phyloP scores from a whole-genome alignment of 176 grass and related monocot genomes.

The Bonia amplexicaulis region DNA sequence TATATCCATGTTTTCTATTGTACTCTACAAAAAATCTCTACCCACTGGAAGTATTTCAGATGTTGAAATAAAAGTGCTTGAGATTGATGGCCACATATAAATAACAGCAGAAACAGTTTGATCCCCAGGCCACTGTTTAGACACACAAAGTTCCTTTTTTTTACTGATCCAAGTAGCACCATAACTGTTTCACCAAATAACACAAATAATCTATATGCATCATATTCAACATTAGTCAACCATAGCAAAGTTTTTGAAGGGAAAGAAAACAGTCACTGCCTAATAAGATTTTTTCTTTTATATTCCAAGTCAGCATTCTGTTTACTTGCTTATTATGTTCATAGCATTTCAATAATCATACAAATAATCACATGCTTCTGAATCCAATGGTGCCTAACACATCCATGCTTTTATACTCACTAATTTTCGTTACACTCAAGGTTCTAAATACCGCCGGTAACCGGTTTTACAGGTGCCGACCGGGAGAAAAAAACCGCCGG shows the following conservation, averaged over 20 bases:
- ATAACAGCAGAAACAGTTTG: not conserved
- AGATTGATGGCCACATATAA: not conserved
- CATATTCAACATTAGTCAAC: not conserved
- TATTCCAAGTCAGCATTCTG: not conserved
- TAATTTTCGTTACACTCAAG: not conserved
- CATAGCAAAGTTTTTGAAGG: not conserved
- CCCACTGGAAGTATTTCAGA: not conserved
- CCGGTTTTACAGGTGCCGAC: no score
- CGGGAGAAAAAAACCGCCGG: no score
- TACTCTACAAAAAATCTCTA: not conserved
- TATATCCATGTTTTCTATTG: not conserved
- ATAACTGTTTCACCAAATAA: not conserved
- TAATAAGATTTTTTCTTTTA: not conserved
- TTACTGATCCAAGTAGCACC: not conserved
- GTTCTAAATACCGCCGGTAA: no score
- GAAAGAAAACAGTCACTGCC: not conserved
- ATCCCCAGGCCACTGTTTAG: not conserved
- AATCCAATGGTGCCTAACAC: not conserved
- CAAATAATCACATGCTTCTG: not conserved
- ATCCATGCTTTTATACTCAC: not conserved
- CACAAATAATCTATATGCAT: not conserved
- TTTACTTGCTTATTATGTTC: not conserved
- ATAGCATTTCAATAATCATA: not conserved
- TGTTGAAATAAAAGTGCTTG: constrained; percentile 1
- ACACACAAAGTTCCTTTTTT: not conserved